Evolutionary conservation across 2,329 filamentous ascomycete species (phyloP).

Genomic region (Sporothrix brasiliensis): DNA sequence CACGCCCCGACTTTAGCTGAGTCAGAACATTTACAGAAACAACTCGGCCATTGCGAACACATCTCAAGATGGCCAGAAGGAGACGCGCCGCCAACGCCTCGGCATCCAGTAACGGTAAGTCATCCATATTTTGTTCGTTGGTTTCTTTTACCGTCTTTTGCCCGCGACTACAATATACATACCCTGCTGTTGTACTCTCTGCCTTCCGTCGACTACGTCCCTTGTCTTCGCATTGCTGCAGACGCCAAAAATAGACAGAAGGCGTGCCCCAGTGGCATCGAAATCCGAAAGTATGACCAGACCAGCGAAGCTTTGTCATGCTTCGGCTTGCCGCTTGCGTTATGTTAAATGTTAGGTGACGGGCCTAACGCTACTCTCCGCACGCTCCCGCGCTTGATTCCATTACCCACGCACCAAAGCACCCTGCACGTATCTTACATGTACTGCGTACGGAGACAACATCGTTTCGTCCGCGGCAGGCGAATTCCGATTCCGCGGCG

Average conservation of each 20-base stretch:
- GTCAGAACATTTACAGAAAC: slow-evolving; percentile 28
- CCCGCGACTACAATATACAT: neutral
- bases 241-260: neutral
- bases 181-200: neutral
- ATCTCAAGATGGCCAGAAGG: slow-evolving; percentile 30
- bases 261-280: neutral
- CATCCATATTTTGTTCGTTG: neutral
- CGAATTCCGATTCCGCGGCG: slow-evolving; percentile 4
- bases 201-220: neutral
- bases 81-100: slow-evolving; percentile 26
- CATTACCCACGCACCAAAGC: slow-evolving; percentile 1
- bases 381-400: slow-evolving; percentile 12
- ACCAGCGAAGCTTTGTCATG: slow-evolving; percentile 17
- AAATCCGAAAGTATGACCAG: neutral
- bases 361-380: neutral
- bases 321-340: neutral
- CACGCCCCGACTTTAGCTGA: slow-evolving; percentile 28
- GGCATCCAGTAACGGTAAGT: slow-evolving; percentile 31
- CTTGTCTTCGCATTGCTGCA: slow-evolving; percentile 16
- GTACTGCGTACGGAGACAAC: neutral
- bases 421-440: neutral
- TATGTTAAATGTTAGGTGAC: too few species aligned
- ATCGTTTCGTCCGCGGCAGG: slow-evolving; percentile 1
- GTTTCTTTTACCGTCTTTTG: neutral
- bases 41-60: neutral